Percentiles rank a stretch among this genome's conserved stretches.
These are phyloP conservation scores for Tephrocybe sp. DNA, from an alignment of 768 basidiomycete species.

Conservation along the genomic window DNA sequence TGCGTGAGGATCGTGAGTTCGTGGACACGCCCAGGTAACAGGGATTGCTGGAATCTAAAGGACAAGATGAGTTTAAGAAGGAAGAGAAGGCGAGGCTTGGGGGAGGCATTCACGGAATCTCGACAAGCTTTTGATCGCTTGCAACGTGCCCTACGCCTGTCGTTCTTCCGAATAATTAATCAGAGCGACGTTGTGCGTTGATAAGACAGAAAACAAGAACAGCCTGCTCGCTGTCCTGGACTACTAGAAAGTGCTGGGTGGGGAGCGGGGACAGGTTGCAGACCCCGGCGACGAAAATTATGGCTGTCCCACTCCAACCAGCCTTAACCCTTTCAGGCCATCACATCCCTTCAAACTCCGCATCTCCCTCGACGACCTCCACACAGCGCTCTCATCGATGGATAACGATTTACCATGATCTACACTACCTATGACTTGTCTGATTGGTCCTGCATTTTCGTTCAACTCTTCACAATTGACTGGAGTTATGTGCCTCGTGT, in stretches of 20 bases:
- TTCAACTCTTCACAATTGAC: constrained; percentile 2
- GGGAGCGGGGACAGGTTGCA: constrained; percentile 5
- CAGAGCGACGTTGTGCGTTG: constrained; percentile 12
- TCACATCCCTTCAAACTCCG: constrained; percentile 32
- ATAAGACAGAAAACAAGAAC: constrained; percentile 5
- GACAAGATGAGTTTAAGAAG: constrained; percentile 44
- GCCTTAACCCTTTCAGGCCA: constrained; percentile 20
- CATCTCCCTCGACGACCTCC: not conserved
- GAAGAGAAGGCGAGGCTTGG: constrained; percentile 58
- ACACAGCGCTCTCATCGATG: constrained; percentile 6
- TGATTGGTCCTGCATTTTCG: constrained; percentile 1
- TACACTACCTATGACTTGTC: not conserved
- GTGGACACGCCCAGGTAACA: constrained; percentile 26
- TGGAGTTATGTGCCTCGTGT: constrained; percentile 12
- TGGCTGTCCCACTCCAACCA: constrained; percentile 18
- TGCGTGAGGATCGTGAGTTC: constrained; percentile 61
- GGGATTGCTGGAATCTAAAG: constrained; percentile 27
- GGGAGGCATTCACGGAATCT: constrained; percentile 52
- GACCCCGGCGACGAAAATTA: constrained; percentile 15
- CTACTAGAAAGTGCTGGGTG: not conserved
- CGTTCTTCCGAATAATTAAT: constrained; percentile 44
- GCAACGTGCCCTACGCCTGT: constrained; percentile 64
- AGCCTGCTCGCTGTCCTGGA: not conserved
- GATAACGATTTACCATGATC: constrained; percentile 20
- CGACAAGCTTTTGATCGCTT: constrained; percentile 69